Evolutionary conservation across 352 stramenopile genomes (phyloP), one percentile per base, ranked within the genome.

Genomic region (Globisporangium paroecandrum): DNA sequence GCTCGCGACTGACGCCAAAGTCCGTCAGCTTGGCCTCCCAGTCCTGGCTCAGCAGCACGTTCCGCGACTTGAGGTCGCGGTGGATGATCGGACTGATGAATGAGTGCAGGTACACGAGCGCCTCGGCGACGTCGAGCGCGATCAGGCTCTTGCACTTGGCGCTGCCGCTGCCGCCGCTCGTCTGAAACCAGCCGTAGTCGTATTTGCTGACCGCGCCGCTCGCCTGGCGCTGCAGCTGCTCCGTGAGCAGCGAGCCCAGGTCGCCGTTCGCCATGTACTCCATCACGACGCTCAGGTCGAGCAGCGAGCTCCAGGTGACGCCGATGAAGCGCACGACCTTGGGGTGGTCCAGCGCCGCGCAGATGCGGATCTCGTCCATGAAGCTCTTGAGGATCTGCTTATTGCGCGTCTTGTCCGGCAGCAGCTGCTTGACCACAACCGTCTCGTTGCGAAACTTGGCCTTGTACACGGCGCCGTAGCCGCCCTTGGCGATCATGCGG

Each of bases 11-110:
- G 3, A 74, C 69, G 47, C 69, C 69, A 51, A 74, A 74, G 47
- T 74, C 69, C 32, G 69, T 74, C 18, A 74, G 54, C 47, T 74
- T 74, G 20, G 69, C 69, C 10, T 69, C 69, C 59, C 60, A 75
- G 9, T 43, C 38, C 10, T n/a, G 15, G 51, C 69, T 71, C 69
- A 54, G 15, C 20, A 94, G 72, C 68, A 94, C 82, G 65, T 94
- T 94, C 49, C 84, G 82, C 18, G 84, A 93, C 74, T 94, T 94
- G 69, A 94, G 77, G 68, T 93, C 84, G 27, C 86, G 84, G 71
- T 94, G 87, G 68, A 96, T 93, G 66, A 96, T 82, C 68, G 80
- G 77, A 24, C 57, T 65, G 34, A 64, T 47, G 75, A 89, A 87
- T 61, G 79, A 89, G 18, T 85, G 76, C 20, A 85, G 24, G 24